Conservation (phyloP, 2,329 filamentous ascomycete genomes). For the Annulohypoxylon truncatum region DNA sequence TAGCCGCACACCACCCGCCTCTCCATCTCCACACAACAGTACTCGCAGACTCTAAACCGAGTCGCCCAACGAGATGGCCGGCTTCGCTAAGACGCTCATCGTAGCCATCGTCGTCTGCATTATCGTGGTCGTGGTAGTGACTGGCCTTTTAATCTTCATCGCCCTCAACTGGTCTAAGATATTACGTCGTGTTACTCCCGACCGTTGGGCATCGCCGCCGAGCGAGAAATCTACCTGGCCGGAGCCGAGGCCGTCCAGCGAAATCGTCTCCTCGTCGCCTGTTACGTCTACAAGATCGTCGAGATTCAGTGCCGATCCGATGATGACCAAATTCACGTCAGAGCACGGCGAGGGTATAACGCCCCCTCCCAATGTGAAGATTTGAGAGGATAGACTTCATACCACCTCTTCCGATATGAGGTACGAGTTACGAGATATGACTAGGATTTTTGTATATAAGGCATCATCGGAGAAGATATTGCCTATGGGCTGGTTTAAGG, state of each 20-base stretch:
- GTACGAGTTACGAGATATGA: constrained; percentile 34
- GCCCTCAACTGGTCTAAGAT: constrained; percentile 37
- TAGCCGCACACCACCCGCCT: background rate
- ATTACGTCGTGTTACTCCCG: constrained; percentile 16
- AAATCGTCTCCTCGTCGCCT: constrained; percentile 29
- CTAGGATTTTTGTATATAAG: constrained; percentile 19
- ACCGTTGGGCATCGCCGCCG: constrained; percentile 21
- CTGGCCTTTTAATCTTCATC: constrained; percentile 29
- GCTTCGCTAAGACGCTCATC: constrained; percentile 35
- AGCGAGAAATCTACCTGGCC: constrained; percentile 40
- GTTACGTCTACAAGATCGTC: constrained; percentile 32
- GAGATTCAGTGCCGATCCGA: constrained; percentile 27
- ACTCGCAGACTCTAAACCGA: constrained; percentile 4
- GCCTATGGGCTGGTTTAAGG: background rate
- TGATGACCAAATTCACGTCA: constrained; percentile 13
- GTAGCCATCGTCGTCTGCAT: constrained; percentile 34
- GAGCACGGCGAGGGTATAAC: constrained; percentile 22
- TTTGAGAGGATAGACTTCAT: background rate
- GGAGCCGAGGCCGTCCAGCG: constrained; percentile 27
- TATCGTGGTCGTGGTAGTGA: constrained; percentile 20
- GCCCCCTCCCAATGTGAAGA: constrained; percentile 26
- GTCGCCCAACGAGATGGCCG: constrained; percentile 26
- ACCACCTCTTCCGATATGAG: constrained; percentile 14
- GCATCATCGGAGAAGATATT: constrained; percentile 3
- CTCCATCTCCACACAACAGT: background rate